phyloP scores from a whole-genome alignment of 306 rosid genomes.

The Mimosa bimucronata region DNA sequence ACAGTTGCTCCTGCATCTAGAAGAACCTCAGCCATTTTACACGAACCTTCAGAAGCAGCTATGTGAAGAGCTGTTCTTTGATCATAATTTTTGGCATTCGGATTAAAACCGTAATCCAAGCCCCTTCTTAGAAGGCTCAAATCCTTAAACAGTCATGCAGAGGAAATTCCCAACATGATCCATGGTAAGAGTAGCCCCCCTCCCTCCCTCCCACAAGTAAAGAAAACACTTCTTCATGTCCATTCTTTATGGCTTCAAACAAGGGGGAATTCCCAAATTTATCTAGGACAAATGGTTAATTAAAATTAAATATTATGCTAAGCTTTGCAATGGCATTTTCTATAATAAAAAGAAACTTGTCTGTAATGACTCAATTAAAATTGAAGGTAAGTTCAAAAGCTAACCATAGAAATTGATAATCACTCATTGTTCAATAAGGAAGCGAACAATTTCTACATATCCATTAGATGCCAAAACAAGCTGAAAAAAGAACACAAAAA shows the following conservation, averaged over 20 bases:
- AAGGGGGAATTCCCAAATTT: slow-evolving; percentile 71
- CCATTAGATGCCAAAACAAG: slow-evolving; percentile 66
- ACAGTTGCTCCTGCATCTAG: slow-evolving; percentile 71
- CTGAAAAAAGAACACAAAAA: slow-evolving; percentile 38
- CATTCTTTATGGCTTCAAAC: slow-evolving; percentile 68
- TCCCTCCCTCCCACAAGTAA: slow-evolving; percentile 45
- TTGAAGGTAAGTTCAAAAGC: slow-evolving; percentile 18
- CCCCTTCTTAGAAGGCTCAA: slow-evolving; percentile 48
- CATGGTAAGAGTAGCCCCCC: slow-evolving; percentile 56
- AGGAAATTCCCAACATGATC: slow-evolving; percentile 64
- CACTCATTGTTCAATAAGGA: slow-evolving; percentile 58
- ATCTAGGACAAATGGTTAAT: slow-evolving; percentile 43
- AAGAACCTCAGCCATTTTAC: slow-evolving; percentile 50
- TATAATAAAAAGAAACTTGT: background rate
- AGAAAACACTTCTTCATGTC: slow-evolving; percentile 57
- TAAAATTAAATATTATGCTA: slow-evolving; percentile 21
- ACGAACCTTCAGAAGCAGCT: slow-evolving; percentile 68
- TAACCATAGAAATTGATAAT: slow-evolving; percentile 49
- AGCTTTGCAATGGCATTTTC: slow-evolving; percentile 6
- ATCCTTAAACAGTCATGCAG: slow-evolving; percentile 50
- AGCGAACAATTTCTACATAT: slow-evolving; percentile 51
- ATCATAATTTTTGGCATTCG: slow-evolving; percentile 69
- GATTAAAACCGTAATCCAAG: slow-evolving; percentile 56
- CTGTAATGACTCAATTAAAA: background rate
- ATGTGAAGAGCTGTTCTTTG: slow-evolving; percentile 64